Percentiles rank a stretch among this genome's conserved stretches.
Evolutionary conservation across 208 protist species (phyloP).

Genomic region (Crithidia bombi): DNA sequence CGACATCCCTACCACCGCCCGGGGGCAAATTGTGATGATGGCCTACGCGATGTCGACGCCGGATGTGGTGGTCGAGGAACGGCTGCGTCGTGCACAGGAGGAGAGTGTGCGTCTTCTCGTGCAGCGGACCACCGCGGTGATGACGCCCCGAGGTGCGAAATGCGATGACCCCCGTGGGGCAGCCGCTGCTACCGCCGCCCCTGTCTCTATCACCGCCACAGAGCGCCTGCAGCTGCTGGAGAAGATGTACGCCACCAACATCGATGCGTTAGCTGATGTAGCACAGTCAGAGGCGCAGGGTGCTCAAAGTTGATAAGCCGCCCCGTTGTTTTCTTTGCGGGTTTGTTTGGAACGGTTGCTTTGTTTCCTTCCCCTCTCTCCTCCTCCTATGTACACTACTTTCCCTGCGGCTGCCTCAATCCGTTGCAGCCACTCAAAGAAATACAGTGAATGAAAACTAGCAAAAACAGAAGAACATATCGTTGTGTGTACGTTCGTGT

Average conservation of each 20-base stretch:
- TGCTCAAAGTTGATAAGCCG: neutral
- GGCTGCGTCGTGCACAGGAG: slow-evolving; percentile 20
- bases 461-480: too few species aligned
- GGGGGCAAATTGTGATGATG: slow-evolving; percentile 20
- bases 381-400: neutral
- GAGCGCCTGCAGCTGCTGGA: slow-evolving; percentile 17
- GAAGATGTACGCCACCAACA: slow-evolving; percentile 18
- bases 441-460: too few species aligned
- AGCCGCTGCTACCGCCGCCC: neutral
- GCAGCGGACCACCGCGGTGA: neutral
- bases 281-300: neutral
- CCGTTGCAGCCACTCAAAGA: neutral
- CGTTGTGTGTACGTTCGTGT: too few species aligned
- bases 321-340: too few species aligned
- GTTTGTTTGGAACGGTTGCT: neutral
- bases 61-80: slow-evolving; percentile 15
- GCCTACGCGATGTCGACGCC: slow-evolving; percentile 15
- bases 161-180: neutral
- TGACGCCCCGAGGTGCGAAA: neutral
- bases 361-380: neutral
- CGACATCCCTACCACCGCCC: slow-evolving; percentile 5
- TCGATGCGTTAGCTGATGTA: neutral
- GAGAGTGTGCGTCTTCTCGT: slow-evolving; percentile 30
- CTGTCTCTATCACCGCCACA: neutral
- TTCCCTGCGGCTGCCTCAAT: too few species aligned